Percentiles rank a stretch among this genome's conserved stretches.
Conservation (phyloP, 768 basidiomycete genomes). For the Tulasnella calospora region DNA sequence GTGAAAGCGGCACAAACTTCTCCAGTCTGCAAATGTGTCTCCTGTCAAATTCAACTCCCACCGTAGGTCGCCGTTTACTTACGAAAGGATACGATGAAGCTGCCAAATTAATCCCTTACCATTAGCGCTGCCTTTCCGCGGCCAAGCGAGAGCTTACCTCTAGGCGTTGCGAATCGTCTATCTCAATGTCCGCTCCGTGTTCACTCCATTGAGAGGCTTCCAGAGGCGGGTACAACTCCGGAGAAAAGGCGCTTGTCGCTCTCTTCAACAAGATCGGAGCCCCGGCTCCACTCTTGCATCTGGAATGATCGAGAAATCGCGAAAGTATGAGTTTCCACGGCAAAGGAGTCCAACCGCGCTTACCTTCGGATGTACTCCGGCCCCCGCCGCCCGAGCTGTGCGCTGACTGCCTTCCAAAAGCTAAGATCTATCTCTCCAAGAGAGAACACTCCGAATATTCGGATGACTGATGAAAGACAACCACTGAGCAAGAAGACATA, state of each 20-base stretch:
- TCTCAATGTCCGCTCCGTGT: neutral
- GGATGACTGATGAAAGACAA: neutral
- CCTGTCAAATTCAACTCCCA: neutral
- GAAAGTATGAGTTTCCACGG: neutral
- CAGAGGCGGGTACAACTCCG: neutral
- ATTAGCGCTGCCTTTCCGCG: neutral
- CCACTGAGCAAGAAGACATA: neutral
- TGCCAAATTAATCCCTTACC: neutral
- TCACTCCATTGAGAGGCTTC: neutral
- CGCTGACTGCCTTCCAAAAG: neutral
- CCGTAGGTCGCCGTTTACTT: neutral
- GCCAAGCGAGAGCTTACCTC: neutral
- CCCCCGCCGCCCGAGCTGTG: neutral
- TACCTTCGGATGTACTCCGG: neutral
- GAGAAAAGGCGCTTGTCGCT: neutral
- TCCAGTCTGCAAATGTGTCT: constrained; percentile 38
- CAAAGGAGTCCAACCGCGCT: neutral
- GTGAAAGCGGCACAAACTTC: constrained; percentile 44
- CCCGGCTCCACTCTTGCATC: neutral
- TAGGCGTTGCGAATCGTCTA: neutral
- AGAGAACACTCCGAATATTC: constrained; percentile 2
- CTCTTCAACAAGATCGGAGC: neutral
- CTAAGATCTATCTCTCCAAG: neutral
- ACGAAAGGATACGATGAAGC: constrained; percentile 20
- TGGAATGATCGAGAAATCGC: neutral